These are phyloP conservation scores for Hypoxylon sp. DNA, from an alignment of 2,329 filamentous ascomycete species.

Conservation along the genomic window DNA sequence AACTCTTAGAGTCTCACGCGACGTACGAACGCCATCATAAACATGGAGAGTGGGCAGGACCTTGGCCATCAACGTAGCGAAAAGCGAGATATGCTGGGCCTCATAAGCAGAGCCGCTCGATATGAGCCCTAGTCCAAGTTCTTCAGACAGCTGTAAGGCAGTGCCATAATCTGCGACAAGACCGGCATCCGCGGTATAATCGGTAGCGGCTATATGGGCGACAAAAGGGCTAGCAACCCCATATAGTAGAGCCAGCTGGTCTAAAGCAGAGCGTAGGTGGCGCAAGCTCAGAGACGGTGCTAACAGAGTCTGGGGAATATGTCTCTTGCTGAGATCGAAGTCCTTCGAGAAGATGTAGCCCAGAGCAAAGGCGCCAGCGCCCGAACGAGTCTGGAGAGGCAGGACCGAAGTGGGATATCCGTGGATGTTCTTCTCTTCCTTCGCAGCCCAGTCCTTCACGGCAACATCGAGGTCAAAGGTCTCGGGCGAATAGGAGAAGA, in stretches of 20 bases:
- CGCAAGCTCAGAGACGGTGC: constrained; percentile 86
- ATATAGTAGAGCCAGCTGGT: constrained; percentile 93
- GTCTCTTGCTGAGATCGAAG: constrained; percentile 90
- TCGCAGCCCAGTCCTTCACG: constrained; percentile 79
- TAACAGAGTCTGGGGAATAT: constrained; percentile 90
- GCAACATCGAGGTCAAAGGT: constrained; percentile 91
- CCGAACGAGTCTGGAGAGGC: constrained; percentile 85
- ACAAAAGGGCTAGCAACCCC: constrained; percentile 93
- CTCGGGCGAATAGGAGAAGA: constrained; percentile 96
- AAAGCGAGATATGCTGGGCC: constrained; percentile 93
- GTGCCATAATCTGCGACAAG: constrained; percentile 90
- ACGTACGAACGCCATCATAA: constrained; percentile 87
- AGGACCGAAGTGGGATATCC: constrained; percentile 83
- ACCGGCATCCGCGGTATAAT: constrained; percentile 78
- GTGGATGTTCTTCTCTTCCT: constrained; percentile 81
- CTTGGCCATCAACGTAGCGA: constrained; percentile 83
- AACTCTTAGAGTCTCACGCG: constrained; percentile 83
- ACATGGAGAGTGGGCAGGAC: constrained; percentile 87
- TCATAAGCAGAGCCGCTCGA: constrained; percentile 89
- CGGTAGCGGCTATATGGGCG: constrained; percentile 89
- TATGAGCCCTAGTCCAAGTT: constrained; percentile 88
- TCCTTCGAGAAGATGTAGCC: constrained; percentile 99
- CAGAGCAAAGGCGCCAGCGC: constrained; percentile 90
- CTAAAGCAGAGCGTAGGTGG: constrained; percentile 83
- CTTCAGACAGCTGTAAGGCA: constrained; percentile 84